phyloP scores from a whole-genome alignment of 345 rosid genomes.

The Camelina sativa region DNA sequence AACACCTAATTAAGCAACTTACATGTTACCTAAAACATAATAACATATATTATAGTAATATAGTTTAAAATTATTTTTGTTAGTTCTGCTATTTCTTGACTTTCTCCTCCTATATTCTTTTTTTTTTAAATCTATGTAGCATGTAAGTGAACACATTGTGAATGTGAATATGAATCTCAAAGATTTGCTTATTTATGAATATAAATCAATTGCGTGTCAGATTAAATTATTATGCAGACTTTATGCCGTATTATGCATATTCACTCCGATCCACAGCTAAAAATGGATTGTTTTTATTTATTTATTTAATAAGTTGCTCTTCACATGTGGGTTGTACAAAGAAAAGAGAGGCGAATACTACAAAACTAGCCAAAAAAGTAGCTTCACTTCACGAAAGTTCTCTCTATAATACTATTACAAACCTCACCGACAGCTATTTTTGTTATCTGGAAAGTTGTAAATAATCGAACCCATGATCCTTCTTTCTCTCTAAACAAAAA shows the following conservation, averaged over 20 bases:
- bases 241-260: constrained; percentile 3
- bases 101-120: neutral
- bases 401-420: constrained; percentile 14
- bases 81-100: constrained; percentile 5
- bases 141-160: constrained; percentile 6
- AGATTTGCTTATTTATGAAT: neutral
- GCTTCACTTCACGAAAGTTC: constrained; percentile 18
- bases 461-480: constrained; percentile 30
- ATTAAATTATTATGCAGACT: constrained; percentile 33
- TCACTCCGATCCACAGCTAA: constrained; percentile 18
- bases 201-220: constrained; percentile 25
- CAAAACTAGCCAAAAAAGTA: constrained; percentile 10
- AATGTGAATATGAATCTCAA: constrained; percentile 16
- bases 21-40: neutral
- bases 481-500: neutral
- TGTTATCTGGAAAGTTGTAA: constrained; percentile 35
- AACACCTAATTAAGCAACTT: neutral
- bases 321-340: constrained; percentile 33
- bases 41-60: neutral
- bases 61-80: neutral
- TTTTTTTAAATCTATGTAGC: neutral
- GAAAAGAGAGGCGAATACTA: neutral
- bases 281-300: constrained; percentile 5
- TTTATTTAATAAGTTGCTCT: constrained; percentile 11
- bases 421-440: constrained; percentile 35